Base-by-base conservation (phyloP, 257 asterid species). In the Petrea volubilis region DNA sequence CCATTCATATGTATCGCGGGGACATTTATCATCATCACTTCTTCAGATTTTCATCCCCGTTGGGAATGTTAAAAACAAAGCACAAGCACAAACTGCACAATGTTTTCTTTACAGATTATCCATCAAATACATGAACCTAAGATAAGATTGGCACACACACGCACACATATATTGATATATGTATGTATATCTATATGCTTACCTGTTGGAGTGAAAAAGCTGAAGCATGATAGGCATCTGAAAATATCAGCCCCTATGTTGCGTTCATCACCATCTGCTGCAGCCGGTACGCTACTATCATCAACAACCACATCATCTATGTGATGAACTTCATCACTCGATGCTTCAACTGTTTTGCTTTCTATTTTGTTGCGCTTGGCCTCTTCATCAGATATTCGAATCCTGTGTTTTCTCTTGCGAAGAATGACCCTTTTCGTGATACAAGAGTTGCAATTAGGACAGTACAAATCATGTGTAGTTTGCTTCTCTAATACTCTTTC, bases 401-500 rank as follows among this genome's bases (percentile, higher is more conserved):
- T 7, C 20, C 60, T 52, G 14, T 91, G 96, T 72, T 93, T 93
- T 77, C 98, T 83, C 81, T 90, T 88, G 18, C 85, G 82, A 77
- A 93, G 96, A 83, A 93, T 82, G 31, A 93, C 96, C 77, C 94
- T 86, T 81, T 78, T 75, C 33, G 98, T 93, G 77, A 93, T 89
- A 55, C 98, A 91, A 24, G 97, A 91, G 68, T 89, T 86, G 87
- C 98, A 93, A 43, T 93, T 91, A 12, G 98, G 98, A 79, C 98
- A 93, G 65, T 38, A 93, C 18, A 93, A 65, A 78, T 91, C 97
- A 73, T 93, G 98, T 27, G 97, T 84, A 11, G 76, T 83, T 70
- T 91, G 98, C 67, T 85, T 81, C 73, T 73, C 73, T 36, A 91
- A 17, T 34, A 87, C 90, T 44, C 72, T 82, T 82, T 90, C 98